Conservation (phyloP, 352 stramenopile genomes). For the Chrysophaeum taylorii region DNA sequence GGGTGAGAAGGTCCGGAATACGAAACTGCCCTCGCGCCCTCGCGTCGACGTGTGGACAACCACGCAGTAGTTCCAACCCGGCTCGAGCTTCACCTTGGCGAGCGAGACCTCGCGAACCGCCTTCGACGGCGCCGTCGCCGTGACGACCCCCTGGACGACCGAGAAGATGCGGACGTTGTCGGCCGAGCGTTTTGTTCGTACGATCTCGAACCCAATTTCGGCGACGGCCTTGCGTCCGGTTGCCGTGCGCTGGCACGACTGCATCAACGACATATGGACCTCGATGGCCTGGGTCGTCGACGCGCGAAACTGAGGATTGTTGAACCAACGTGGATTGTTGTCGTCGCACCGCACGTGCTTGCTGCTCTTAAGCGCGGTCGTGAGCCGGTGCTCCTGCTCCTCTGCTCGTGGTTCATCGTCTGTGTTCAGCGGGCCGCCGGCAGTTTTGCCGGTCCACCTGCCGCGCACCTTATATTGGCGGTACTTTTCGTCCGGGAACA, state of each 20-base stretch:
- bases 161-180: slow-evolving; percentile 50
- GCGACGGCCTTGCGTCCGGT: slow-evolving; percentile 60
- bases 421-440: slow-evolving; percentile 32
- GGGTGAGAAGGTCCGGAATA: slow-evolving; percentile 64
- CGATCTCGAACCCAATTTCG: slow-evolving; percentile 66
- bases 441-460: slow-evolving; percentile 39
- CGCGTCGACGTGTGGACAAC: slow-evolving; percentile 61
- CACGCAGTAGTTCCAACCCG: slow-evolving; percentile 58
- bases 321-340: slow-evolving; percentile 74
- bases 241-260: slow-evolving; percentile 64
- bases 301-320: slow-evolving; percentile 74
- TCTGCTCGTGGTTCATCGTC: no score
- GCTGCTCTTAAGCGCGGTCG: neutral
- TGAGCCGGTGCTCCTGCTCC: neutral
- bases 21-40: slow-evolving; percentile 75
- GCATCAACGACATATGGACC: slow-evolving; percentile 61
- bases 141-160: slow-evolving; percentile 49
- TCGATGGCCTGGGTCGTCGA: slow-evolving; percentile 35
- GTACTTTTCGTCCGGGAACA: slow-evolving; percentile 74
- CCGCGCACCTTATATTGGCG: slow-evolving; percentile 45
- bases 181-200: slow-evolving; percentile 46
- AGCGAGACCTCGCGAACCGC: slow-evolving; percentile 54
- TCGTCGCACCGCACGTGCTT: slow-evolving; percentile 48
- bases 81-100: slow-evolving; percentile 58
- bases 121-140: slow-evolving; percentile 44